A percentile compares a stretch with the other conserved stretches of the same genome.
Conservation (phyloP, 75 land plant genomes). For the Larix kaempferi region DNA sequence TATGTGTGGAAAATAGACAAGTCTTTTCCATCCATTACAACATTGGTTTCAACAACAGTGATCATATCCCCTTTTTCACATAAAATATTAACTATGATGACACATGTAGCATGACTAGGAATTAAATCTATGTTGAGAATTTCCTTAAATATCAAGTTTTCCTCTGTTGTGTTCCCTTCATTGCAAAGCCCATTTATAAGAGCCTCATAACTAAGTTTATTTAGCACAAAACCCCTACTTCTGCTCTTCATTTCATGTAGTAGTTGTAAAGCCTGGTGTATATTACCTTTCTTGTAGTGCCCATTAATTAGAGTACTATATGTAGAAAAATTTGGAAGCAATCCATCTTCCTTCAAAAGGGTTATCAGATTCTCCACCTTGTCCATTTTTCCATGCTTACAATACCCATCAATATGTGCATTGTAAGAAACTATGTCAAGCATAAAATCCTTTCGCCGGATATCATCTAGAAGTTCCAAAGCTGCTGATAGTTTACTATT, state of each 20-base stretch:
- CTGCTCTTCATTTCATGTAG: constrained; percentile 9
- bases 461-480: constrained; percentile 41
- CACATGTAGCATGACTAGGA: constrained; percentile 23
- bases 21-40: constrained; percentile 25
- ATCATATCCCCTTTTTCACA: constrained; percentile 22
- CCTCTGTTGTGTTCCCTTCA: constrained; percentile 23
- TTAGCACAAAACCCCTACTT: constrained; percentile 24
- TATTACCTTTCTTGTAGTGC: constrained; percentile 38
- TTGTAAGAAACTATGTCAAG: constrained; percentile 47
- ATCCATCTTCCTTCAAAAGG: constrained; percentile 36
- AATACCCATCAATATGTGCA: constrained; percentile 49
- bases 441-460: constrained; percentile 30
- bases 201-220: constrained; percentile 35
- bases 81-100: constrained; percentile 17
- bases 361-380: constrained; percentile 34
- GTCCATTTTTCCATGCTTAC: constrained; percentile 35
- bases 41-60: constrained; percentile 18
- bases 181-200: constrained; percentile 49
- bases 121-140: constrained; percentile 22
- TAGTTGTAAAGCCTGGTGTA: constrained; percentile 36
- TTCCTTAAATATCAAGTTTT: constrained; percentile 23
- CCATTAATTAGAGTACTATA: constrained; percentile 51
- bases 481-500: constrained; percentile 47
- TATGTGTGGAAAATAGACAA: constrained; percentile 32
- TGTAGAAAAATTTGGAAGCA: constrained; percentile 25